A percentile compares a stretch with the other conserved stretches of the same genome.
Evolutionary conservation across 2,329 filamentous ascomycete genomes (phyloP).

Genomic region (Penicillium sp.): DNA sequence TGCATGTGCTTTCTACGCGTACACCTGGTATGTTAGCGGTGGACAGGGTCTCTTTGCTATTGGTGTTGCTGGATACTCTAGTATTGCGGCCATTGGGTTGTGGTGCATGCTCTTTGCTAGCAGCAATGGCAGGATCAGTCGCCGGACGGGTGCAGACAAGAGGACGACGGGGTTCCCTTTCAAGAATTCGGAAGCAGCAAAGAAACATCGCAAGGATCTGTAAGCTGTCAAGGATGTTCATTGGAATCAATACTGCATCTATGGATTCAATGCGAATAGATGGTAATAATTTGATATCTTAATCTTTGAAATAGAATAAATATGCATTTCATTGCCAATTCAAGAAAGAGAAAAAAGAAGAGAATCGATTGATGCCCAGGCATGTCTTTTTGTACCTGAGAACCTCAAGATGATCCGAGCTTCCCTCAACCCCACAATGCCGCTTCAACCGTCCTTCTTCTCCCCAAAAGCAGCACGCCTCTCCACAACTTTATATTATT

Average conservation of each 20-base stretch:
- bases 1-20: constrained; percentile 64
- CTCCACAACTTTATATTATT: constrained; percentile 9
- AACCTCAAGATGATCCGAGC: constrained; percentile 9
- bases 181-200: constrained; percentile 58
- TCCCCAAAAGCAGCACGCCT: constrained; percentile 34
- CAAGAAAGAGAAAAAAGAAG: background rate
- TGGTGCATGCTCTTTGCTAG: constrained; percentile 65
- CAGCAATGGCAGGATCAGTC: constrained; percentile 57
- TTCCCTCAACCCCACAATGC: constrained; percentile 18
- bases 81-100: constrained; percentile 61
- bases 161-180: constrained; percentile 66
- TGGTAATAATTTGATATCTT: background rate
- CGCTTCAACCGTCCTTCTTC: constrained; percentile 28
- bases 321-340: background rate
- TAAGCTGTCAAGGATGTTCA: constrained; percentile 1
- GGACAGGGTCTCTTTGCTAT: constrained; percentile 60
- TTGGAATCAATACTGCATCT: background rate
- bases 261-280: background rate
- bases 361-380: background rate
- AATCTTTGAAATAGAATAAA: background rate
- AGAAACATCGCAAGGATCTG: constrained; percentile 43
- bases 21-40: constrained; percentile 62
- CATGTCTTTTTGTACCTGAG: background rate
- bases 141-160: constrained; percentile 66
- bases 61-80: constrained; percentile 58